Evolutionary conservation across 2,329 filamentous ascomycete genomes (phyloP), one percentile per base, ranked within the genome.

Genomic region (Colletotrichum camelliae): DNA sequence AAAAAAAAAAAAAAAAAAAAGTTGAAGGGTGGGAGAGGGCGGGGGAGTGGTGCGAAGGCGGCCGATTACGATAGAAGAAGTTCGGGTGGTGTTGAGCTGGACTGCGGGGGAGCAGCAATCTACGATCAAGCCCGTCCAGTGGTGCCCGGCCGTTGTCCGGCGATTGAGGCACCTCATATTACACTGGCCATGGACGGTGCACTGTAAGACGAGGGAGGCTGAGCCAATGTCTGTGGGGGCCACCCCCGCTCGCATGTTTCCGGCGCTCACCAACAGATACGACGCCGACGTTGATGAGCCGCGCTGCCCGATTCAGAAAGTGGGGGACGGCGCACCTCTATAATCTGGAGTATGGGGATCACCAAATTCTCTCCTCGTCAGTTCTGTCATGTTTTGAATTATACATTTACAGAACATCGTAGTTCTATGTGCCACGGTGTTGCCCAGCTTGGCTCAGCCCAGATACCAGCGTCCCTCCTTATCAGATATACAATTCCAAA

Each of bases 91-190:
- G 70, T 69, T 73, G 48, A 75, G 57, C 64, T 68, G 27, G 68
- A 65, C 68, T 75, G 73, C 73, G 73, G 73, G 73, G 73, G 69
- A 64, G 58, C 58, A 70, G 37, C 61, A 58, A 72, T 71, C 64
- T 15, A 37, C 64, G 57, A n/a, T 48, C 43, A 67, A 27, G 16
- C 31, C 52, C n/a, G 29, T 21, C 21, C 31, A 69, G 57, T 37
- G 24, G 39, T 58, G 29, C 27, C 67, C 68, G 57, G 61, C 29
- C 39, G 48, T 35, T 29, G 66, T 37, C 66, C 39, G 39, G 39
- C 39, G 55, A 57, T 57, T 60, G 33, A 48, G 43, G 43, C 18
- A 62, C 48, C 15, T n/a, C 39, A 43, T 43, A 18, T 43, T 48
- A 48, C 18, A 48, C 43, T 48, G 43, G 43, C 43, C 29, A 64